Percentiles rank a stretch among this genome's conserved stretches.
Evolutionary conservation across 2,329 filamentous ascomycete genomes (phyloP).

Genomic region (Fusarium caatingaense): DNA sequence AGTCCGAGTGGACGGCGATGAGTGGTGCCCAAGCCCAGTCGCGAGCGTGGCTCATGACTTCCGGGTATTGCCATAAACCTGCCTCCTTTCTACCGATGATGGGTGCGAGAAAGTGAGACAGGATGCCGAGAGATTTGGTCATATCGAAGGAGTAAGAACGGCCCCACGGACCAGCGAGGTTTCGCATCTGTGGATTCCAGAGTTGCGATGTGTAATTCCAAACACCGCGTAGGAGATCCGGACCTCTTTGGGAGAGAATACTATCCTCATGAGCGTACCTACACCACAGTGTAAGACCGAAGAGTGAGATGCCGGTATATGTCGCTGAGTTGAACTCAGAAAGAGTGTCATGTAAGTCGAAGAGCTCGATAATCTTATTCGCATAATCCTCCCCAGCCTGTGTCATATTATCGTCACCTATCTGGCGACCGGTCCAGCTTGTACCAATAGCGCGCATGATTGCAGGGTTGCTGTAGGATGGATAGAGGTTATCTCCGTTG

Average conservation of each 20-base stretch:
- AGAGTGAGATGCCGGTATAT: conserved; percentile 69
- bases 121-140: conserved; percentile 59
- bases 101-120: conserved; percentile 39
- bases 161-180: conserved; percentile 72
- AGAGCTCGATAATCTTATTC: conserved; percentile 64
- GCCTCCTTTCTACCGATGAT: conserved; percentile 17
- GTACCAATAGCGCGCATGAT: conserved; percentile 70
- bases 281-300: conserved; percentile 64
- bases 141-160: conserved; percentile 70
- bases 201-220: conserved; percentile 63
- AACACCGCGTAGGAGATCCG: conserved; percentile 60
- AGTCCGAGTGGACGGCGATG: conserved; percentile 63
- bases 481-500: conserved; percentile 69
- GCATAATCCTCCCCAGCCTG: conserved; percentile 66
- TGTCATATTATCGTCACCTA: conserved; percentile 68
- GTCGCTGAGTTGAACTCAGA: conserved; percentile 71
- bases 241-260: conserved; percentile 61
- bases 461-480: conserved; percentile 67
- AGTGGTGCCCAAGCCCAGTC: conserved; percentile 68
- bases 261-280: conserved; percentile 53
- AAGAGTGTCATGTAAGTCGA: conserved; percentile 64
- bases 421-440: conserved; percentile 65
- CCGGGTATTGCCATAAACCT: conserved; percentile 44
- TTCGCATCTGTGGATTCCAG: conserved; percentile 67
- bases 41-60: conserved; percentile 66